phyloP scores from a whole-genome alignment of 768 basidiomycete species.

The Trametes cingulata region DNA sequence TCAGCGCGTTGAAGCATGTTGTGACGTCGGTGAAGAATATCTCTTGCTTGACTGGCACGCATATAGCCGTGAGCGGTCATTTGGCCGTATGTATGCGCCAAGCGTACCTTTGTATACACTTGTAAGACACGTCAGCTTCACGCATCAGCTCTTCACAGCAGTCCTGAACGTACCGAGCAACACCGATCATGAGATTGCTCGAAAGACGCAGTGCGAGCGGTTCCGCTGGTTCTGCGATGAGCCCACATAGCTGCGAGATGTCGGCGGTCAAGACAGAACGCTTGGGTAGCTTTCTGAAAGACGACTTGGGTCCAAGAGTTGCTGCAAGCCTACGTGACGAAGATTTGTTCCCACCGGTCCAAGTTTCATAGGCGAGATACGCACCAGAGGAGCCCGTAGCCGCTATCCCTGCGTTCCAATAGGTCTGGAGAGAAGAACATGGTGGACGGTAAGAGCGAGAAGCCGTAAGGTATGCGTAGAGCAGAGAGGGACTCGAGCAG shows the following conservation, averaged over 20 bases:
- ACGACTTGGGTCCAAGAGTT: constrained; percentile 85
- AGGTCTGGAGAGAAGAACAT: constrained; percentile 89
- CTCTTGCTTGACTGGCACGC: constrained; percentile 74
- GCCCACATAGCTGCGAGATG: constrained; percentile 75
- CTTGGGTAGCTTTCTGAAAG: constrained; percentile 80
- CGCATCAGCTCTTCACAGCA: neutral
- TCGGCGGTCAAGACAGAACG: constrained; percentile 85
- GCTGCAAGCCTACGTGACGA: constrained; percentile 73
- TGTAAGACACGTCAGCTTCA: constrained; percentile 12
- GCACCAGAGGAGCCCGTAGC: constrained; percentile 88
- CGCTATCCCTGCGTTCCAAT: constrained; percentile 78
- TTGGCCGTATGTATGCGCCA: neutral
- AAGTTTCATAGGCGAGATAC: neutral
- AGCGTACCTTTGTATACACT: constrained; percentile 52
- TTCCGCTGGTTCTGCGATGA: constrained; percentile 82
- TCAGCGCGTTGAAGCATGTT: constrained; percentile 72
- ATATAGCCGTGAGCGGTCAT: neutral
- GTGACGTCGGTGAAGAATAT: constrained; percentile 81
- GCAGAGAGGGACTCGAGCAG: neutral
- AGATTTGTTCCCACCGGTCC: neutral
- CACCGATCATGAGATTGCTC: constrained; percentile 88
- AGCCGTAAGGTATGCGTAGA: neutral
- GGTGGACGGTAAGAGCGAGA: neutral
- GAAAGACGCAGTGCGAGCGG: constrained; percentile 86
- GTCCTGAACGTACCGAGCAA: constrained; percentile 66